phyloP scores from a whole-genome alignment of 2,329 filamentous ascomycete genomes.

The Fusarium albidum region DNA sequence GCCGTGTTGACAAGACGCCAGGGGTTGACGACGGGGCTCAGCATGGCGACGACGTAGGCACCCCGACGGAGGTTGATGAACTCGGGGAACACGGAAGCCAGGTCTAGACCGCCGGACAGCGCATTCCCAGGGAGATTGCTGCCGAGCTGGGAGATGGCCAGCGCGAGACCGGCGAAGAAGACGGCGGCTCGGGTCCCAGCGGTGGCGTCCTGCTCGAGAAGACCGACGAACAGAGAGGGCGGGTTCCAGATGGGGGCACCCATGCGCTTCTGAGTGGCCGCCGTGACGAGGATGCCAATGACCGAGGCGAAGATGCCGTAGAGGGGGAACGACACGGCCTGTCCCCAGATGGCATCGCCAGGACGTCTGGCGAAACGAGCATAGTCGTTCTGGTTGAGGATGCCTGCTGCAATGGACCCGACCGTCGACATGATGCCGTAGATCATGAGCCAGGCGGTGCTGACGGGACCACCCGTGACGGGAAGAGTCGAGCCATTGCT shows the following conservation, averaged over 20 bases:
- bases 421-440: slow-evolving; percentile 48
- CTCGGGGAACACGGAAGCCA: slow-evolving; percentile 48
- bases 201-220: slow-evolving; percentile 42
- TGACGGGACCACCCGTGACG: slow-evolving; percentile 40
- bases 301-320: slow-evolving; percentile 48
- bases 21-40: slow-evolving; percentile 49
- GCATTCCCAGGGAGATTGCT: slow-evolving; percentile 50
- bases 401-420: slow-evolving; percentile 49
- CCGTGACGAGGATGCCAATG: slow-evolving; percentile 51
- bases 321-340: slow-evolving; percentile 46
- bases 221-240: slow-evolving; percentile 44
- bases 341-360: slow-evolving; percentile 46
- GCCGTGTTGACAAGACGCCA: slow-evolving; percentile 50
- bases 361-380: slow-evolving; percentile 46
- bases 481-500: slow-evolving; percentile 34
- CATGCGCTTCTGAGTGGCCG: slow-evolving; percentile 49
- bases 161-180: slow-evolving; percentile 49
- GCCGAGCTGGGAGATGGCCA: slow-evolving; percentile 48
- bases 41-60: slow-evolving; percentile 46
- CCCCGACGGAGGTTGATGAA: slow-evolving; percentile 51
- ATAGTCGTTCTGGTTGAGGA: slow-evolving; percentile 51
- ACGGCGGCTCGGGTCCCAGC: slow-evolving; percentile 47
- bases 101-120: slow-evolving; percentile 49
- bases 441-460: slow-evolving; percentile 48
- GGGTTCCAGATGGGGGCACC: slow-evolving; percentile 51